Evolutionary conservation across 2,329 filamentous ascomycete species (phyloP), one percentile per base, ranked within the genome.

Genomic region (Epichloe hybrida): DNA sequence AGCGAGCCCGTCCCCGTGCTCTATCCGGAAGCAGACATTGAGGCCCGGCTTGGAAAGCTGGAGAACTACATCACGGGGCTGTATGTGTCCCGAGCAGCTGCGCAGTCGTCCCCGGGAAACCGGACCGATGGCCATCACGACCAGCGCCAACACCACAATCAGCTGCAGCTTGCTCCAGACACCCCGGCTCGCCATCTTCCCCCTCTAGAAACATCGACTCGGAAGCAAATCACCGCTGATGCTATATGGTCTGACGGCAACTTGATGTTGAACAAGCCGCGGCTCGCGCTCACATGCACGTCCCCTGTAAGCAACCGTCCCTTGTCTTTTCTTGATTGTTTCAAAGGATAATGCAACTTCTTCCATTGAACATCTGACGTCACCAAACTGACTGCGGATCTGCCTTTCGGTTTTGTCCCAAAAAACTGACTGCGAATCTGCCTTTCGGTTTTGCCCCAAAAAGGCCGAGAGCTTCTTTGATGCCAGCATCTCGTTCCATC

Each of bases 41-140:
- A 38, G 21, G 38, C 37, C 21, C 50, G 47, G 23, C 50, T 52
- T 5, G 42, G 42, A 34, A 42, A 42, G 38, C 9, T 52, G 38
- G 47, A 49, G 21, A 31, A 35, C 7, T 52, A 47, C 27, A 47
- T 50, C 21, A 21, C 47, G 4, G 37, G 46, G 3, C 20, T 46
- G 9, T 34, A 40, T 15, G 43, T 8, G 17, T 15, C 42, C 5
- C 7, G 5, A 21, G 35, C n/a, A 8, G 23, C 39, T 7, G n/a
- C 21, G 15, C n/a, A 20, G 9, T 42, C 38, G 20, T 17, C 9
- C 12, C 31, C 31, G 5, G 13, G 12, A 8, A 38, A 15, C 2
- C 27, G 11, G 7, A n/a, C 12, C 12, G 39, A 43, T 27, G 31
- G 15, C n/a, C 6, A 17, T 34, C 35, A 21, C 20, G 11, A 34